Evolutionary conservation across 2,329 filamentous ascomycete genomes (phyloP).

Genomic region (Penicillium verrucosum): DNA sequence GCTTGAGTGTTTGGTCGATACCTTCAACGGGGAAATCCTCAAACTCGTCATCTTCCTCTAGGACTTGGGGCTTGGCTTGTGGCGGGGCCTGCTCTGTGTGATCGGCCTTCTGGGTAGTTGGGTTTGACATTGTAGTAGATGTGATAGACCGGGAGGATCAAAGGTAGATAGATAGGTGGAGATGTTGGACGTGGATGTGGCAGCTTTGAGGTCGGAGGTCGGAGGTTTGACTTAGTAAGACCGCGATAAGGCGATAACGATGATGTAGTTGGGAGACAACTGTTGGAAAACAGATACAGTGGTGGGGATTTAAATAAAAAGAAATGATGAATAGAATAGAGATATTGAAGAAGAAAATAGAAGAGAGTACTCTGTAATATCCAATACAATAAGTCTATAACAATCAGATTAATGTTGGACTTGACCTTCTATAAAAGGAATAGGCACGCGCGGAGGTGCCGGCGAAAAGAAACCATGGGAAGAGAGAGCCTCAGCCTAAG

Average conservation of each 20-base stretch:
- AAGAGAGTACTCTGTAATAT: background rate
- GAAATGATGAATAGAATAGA: background rate
- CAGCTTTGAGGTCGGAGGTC: conserved; percentile 11
- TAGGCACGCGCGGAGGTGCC: conserved; percentile 9
- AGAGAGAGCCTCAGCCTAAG: conserved; percentile 6
- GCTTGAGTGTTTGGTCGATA: conserved; percentile 36
- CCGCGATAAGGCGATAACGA: conserved; percentile 10
- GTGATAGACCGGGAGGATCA: background rate
- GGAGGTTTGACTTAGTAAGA: conserved; percentile 15
- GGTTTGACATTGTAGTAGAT: conserved; percentile 46
- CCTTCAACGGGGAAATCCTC: conserved; percentile 98
- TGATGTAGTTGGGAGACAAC: conserved; percentile 1
- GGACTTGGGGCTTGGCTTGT: conserved; percentile 62
- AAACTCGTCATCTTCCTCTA: conserved; percentile 98
- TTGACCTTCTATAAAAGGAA: background rate
- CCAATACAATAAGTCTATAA: no score
- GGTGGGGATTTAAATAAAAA: background rate
- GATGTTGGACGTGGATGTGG: conserved; percentile 8
- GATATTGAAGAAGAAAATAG: background rate
- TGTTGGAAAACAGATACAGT: background rate
- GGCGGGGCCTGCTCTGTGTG: conserved; percentile 47
- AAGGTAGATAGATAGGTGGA: conserved; percentile 4
- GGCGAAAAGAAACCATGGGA: conserved; percentile 14
- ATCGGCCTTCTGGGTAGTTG: conserved; percentile 36
- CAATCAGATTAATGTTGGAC: background rate